These are phyloP conservation scores for Gymnopus androsaceus DNA, from an alignment of 1,284 basidiomycete genomes.

Conservation along the genomic window DNA sequence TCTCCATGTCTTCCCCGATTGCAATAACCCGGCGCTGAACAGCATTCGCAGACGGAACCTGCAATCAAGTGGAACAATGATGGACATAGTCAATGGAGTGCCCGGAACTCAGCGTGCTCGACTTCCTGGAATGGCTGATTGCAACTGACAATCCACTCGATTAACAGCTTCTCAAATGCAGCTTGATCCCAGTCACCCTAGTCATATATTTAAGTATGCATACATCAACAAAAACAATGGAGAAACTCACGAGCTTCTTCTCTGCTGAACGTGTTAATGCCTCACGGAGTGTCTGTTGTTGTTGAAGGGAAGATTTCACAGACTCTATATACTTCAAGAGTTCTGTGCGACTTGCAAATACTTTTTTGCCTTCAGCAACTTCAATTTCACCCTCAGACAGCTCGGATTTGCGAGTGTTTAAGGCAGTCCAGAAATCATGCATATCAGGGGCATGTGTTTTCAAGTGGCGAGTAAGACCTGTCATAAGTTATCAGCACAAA, in stretches of 20 bases:
- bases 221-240: not conserved
- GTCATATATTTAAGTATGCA: not conserved
- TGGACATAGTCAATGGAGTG: constrained; percentile 18
- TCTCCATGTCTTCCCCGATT: constrained; percentile 12
- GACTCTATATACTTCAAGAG: not conserved
- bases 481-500: not conserved
- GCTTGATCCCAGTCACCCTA: constrained; percentile 13
- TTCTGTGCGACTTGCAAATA: not conserved
- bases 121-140: constrained; percentile 24
- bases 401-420: not conserved
- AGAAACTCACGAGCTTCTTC: not conserved
- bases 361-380: not conserved
- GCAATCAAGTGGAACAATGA: constrained; percentile 5
- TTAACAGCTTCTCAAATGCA: constrained; percentile 14
- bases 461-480: not conserved
- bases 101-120: constrained; percentile 18
- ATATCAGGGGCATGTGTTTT: not conserved
- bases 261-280: not conserved
- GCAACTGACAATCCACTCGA: constrained; percentile 21
- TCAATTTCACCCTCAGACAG: not conserved
- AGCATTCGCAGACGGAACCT: constrained; percentile 12
- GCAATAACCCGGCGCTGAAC: constrained; percentile 8
- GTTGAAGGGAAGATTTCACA: not conserved
- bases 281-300: not conserved
- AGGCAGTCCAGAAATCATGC: not conserved